A percentile compares a stretch with the other conserved stretches of the same genome.
Conservation (phyloP, 257 asterid species). For the Solanum chiquidenum region DNA sequence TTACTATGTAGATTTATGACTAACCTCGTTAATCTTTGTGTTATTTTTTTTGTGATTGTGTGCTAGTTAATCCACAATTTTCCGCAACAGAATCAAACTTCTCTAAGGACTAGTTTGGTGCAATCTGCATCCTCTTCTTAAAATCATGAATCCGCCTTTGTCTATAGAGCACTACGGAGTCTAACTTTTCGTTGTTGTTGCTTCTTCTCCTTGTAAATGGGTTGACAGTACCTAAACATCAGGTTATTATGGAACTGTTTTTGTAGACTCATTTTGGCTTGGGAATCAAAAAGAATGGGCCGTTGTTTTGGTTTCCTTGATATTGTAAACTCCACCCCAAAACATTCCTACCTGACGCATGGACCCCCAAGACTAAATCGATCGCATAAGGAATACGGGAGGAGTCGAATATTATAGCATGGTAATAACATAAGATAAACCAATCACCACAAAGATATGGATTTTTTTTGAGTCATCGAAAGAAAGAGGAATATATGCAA, state of each 20-base stretch:
- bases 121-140: neutral
- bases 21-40: neutral
- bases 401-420: neutral
- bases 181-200: neutral
- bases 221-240: neutral
- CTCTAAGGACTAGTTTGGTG: neutral
- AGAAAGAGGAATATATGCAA: neutral
- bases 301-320: neutral
- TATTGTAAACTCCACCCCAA: neutral
- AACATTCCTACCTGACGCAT: neutral
- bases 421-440: neutral
- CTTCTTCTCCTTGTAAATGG: neutral
- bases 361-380: neutral
- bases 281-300: neutral
- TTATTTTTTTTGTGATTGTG: neutral
- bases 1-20: neutral
- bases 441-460: neutral
- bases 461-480: accelerated
- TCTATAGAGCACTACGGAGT: neutral
- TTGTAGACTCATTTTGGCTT: neutral
- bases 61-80: neutral
- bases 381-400: neutral
- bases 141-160: neutral
- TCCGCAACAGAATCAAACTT: neutral
- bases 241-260: neutral